These are phyloP conservation scores for Cicer chorassanicum DNA, from an alignment of 306 rosid species.

Conservation along the genomic window DNA sequence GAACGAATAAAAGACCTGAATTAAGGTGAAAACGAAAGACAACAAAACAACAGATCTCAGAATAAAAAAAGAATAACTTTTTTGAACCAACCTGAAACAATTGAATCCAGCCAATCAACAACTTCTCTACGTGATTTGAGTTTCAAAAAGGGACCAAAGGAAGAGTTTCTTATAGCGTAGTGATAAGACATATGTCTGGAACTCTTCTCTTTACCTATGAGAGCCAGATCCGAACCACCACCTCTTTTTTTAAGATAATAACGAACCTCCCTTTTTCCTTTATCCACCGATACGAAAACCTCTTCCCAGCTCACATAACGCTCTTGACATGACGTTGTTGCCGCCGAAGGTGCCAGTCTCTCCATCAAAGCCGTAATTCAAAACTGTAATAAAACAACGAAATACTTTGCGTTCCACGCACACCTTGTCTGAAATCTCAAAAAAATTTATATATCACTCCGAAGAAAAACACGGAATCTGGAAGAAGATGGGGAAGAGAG, in stretches of 20 bases:
- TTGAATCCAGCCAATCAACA: conserved; percentile 71
- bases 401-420: background rate
- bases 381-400: background rate
- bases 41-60: background rate
- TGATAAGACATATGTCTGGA: conserved; percentile 72
- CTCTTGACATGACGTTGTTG: conserved; percentile 43
- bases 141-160: conserved; percentile 46
- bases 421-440: background rate
- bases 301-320: conserved; percentile 75
- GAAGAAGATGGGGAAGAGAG: background rate
- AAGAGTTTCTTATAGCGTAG: conserved; percentile 50
- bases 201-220: conserved; percentile 80
- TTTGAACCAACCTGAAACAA: conserved; percentile 68
- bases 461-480: background rate
- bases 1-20: too few species aligned
- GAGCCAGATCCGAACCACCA: conserved; percentile 79
- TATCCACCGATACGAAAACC: conserved; percentile 59
- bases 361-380: conserved; percentile 47
- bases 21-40: too few species aligned
- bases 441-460: background rate
- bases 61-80: background rate
- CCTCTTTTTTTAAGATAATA: conserved; percentile 60
- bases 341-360: conserved; percentile 44
- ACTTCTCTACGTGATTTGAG: conserved; percentile 83
- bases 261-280: conserved; percentile 76